phyloP scores from a whole-genome alignment of 345 rosid genomes.

The Aquilaria yunnanensis region DNA sequence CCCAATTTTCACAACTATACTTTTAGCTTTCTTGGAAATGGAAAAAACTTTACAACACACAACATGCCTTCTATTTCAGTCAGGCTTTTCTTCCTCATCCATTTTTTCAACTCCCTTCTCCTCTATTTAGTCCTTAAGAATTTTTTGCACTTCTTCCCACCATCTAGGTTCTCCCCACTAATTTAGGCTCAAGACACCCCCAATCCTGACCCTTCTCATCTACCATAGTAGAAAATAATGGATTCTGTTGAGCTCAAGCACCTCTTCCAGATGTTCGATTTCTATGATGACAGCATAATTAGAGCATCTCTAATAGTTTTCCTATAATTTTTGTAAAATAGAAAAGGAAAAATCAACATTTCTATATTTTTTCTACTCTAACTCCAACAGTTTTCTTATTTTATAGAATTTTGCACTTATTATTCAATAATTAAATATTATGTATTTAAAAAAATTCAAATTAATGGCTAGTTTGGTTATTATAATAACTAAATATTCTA shows the following conservation, averaged over 20 bases:
- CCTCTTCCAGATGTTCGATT: conserved; percentile 77
- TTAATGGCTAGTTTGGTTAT: too few relatives aligned
- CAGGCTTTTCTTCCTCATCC: conserved; percentile 18
- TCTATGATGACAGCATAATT: conserved; percentile 65
- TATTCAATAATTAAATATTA: too few relatives aligned
- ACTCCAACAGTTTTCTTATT: too few relatives aligned
- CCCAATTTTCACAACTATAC: too few relatives aligned
- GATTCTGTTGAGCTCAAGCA: conserved; percentile 48
- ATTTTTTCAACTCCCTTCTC: conserved; percentile 18
- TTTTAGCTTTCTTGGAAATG: too few relatives aligned
- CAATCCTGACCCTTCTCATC: neutral
- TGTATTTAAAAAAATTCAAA: too few relatives aligned
- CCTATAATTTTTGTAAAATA: too few relatives aligned
- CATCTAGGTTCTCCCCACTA: conserved; percentile 9
- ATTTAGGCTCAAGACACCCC: neutral
- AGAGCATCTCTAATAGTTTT: too few relatives aligned
- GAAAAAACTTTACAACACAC: neutral
- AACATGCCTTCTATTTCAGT: conserved; percentile 15
- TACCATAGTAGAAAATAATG: conserved; percentile 21
- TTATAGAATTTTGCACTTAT: too few relatives aligned
- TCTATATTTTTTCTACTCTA: too few relatives aligned
- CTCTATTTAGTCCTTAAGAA: conserved; percentile 20
- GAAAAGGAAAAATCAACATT: too few relatives aligned
- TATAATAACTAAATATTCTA: too few relatives aligned
- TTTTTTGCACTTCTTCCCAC: conserved; percentile 14